Base-by-base conservation (phyloP, 73 alveolate genomes). In the Urostyla sp. region DNA sequence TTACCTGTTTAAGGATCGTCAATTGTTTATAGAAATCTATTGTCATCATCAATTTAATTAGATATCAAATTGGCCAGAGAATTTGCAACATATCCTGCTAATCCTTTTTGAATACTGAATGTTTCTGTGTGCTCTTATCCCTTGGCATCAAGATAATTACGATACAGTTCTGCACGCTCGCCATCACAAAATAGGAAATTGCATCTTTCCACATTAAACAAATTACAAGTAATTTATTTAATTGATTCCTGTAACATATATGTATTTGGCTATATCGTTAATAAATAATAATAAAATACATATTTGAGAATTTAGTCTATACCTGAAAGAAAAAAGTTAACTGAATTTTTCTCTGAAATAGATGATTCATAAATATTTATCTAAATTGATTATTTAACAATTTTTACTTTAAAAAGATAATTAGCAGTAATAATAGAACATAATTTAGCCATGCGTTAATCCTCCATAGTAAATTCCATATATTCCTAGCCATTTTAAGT, bases 31-130 rank as follows among this genome's bases (percentile, higher is more conserved):
- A 63, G 26, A 31, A 63, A 63, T 63, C 79, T 63, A 7, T 57
- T 63, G 26, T 63, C 79, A 63, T 63, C 79, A 16, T 63, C 79
- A 1, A 63, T 63, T 43, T 63, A 40, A 63, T 63, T 63, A 18
- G 79, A 63, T 13, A 63, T 63, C 2, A 63, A 23, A 10, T 46
- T 45, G 30, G 50, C 44, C 79, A 63, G 37, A 28, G 61, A 43
- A 27, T 63, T 63, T 1, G 79, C 79, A 1, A 63, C 79, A 40
- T 63, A 63, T 3, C 79, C 79, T 21, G 79, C 79, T 26, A 63
- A 32, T 43, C 79, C 79, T 43, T 63, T 63, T 34, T 63, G 26
- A 13, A 63, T 28, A 40, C 79, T 63, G 23, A 63, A 63, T 28
- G 79, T 63, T 23, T 63, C 79, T 11, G 44, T 60, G 8, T 63